Evolutionary conservation across 805 yeast genomes (phyloP), one percentile per base, ranked within the genome.

Genomic region (Candida hungchunana): DNA sequence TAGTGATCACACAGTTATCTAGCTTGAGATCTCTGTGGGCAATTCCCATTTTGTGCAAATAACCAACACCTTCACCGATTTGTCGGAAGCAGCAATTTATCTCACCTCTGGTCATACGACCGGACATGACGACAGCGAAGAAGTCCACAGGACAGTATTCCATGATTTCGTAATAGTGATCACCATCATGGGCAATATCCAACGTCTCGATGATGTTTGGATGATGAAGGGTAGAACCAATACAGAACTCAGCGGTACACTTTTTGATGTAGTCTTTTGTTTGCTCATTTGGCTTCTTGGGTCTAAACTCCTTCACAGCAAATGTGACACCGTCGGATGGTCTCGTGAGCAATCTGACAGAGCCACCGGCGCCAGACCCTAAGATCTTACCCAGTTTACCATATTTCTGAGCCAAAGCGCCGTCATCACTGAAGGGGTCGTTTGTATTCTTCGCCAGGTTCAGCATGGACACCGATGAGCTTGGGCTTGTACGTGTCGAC

Each of bases 331-430:
- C 75, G 58, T 83, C 90, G 26, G 75, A 62, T 28, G 82, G 80
- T 50, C 90, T 72, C 7, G 71, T 72, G 17, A 84, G 69, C 29
- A 83, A 63, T 47, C 83, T 69, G n/a, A 84, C 95, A 1, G 88
- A 75, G 6, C 95, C 95, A 32, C 94, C 95, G 10, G 93, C 95
- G 38, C 95, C 95, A 1, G 87, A 77, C 13, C 95, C 95, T 31
- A 84, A 59, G 39, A 79, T 71, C 54, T 81, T 80, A 32, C 90
- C 89, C 43, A 81, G 58, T 46, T 75, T 79, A 37, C 90, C 86
- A 55, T 83, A 84, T 50, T 82, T 79, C 40, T 67, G 68, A 10
- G 69, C 68, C 31, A 76, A 55, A 0, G 71, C 66, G 11, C 79
- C 74, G 41, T 74, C 79, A 26, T 68, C 69, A 43, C 69, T 76